Conservation (phyloP, 2,329 filamentous ascomycete species). For the Neofusicoccum kwambonambiense region DNA sequence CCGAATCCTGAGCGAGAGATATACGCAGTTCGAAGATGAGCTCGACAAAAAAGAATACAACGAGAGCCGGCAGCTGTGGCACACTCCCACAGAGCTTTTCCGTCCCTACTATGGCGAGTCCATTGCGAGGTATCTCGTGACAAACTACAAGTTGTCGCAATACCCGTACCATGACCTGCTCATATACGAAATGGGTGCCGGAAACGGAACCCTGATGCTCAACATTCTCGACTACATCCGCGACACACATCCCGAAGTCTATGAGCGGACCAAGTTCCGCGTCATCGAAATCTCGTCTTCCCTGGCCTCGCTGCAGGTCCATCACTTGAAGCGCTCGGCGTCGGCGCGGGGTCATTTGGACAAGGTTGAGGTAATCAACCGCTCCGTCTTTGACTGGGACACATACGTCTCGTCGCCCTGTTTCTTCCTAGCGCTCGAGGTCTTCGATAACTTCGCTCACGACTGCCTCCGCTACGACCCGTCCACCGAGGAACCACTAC, state of each 20-base stretch:
- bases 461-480: conserved; percentile 90
- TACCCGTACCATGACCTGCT: conserved; percentile 96
- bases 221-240: conserved; percentile 98
- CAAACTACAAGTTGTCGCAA: conserved; percentile 90
- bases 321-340: conserved; percentile 65
- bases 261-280: conserved; percentile 87
- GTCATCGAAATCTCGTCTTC: conserved; percentile 92
- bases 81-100: conserved; percentile 97
- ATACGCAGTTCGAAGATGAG: conserved; percentile 84
- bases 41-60: conserved; percentile 72
- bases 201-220: conserved; percentile 95
- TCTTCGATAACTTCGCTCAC: conserved; percentile 98
- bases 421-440: conserved; percentile 96
- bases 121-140: conserved; percentile 90
- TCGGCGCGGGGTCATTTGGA: conserved; percentile 72
- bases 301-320: conserved; percentile 74
- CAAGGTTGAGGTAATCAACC: conserved; percentile 92
- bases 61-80: conserved; percentile 89
- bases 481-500: conserved; percentile 75
- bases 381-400: conserved; percentile 92
- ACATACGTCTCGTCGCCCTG: conserved; percentile 85
- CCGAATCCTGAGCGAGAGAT: conserved; percentile 70
- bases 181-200: conserved; percentile 98
- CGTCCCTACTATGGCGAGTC: conserved; percentile 95
- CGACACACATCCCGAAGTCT: conserved; percentile 83